Base-by-base conservation (phyloP, 768 basidiomycete genomes). In the Pleurotus salmoneostramineus region DNA sequence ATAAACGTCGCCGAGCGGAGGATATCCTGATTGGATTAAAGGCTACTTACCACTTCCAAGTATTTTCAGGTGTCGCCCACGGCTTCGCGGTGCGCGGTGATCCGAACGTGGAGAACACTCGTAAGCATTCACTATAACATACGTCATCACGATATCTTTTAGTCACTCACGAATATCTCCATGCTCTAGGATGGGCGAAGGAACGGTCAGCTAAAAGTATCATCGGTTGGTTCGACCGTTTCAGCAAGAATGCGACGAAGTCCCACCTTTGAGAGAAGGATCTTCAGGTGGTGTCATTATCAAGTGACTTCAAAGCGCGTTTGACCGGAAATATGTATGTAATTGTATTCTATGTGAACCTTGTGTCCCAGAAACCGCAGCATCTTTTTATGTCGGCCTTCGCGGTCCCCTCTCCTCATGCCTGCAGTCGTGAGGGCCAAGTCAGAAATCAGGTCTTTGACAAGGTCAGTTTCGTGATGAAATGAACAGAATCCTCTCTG, bases 161-260 rank as follows among this genome's bases (percentile, higher is more conserved):
- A 27, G 21, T 50, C 33, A 6, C 5, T 33, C 14, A 11, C 27
- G 33, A 31, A 11, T 14, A 27, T 8, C 10, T 50, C n/a, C 32
- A 15, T 35, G 32, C 14, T 27, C 60, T 48, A 85, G 84, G 82
- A 14, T 85, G 83, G 78, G 82, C 81, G 0, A 84, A 84, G 61
- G 84, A 85, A 62, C 78, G 84, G 56, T 79, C 80, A 5, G 83
- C 83, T 2, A 72, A 76, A 1, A 75, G 77, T 40, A 71, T 83
- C 46, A 66, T 80, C 31, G 65, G 64, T 3, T 85, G 83, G 82
- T 84, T 84, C 63, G 66, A 72, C 50, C 69, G 82, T 34, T 83
- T 85, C 61, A 57, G 50, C 11, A 57, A 52, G 52, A 5, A 5
- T 49, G 1, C 17, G 1, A 32, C 48, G 2, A 49, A 32, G 31